phyloP scores from a whole-genome alignment of 2,329 filamentous ascomycete genomes.

The Alternaria gansuensis region DNA sequence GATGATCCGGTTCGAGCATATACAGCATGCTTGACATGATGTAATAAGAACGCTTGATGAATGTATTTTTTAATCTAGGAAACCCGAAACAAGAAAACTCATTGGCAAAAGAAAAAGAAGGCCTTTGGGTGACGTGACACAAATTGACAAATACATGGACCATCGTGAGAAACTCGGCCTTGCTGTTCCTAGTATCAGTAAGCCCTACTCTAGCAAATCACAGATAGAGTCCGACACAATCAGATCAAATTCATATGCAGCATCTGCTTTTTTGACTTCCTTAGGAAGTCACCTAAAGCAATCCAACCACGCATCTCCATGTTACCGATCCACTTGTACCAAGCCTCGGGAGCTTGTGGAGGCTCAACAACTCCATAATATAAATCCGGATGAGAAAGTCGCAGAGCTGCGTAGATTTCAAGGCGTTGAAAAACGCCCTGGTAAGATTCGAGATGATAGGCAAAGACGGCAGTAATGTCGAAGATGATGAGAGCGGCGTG shows the following conservation, averaged over 20 bases:
- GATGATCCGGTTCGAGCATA: neutral
- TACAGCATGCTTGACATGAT: neutral
- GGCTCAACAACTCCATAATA: constrained; percentile 37
- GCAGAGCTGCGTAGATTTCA: constrained; percentile 28
- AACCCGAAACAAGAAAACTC: neutral
- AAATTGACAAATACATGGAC: neutral
- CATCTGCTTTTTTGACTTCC: neutral
- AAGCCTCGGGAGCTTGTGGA: constrained; percentile 26
- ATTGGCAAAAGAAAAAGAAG: neutral
- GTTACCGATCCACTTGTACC: constrained; percentile 25
- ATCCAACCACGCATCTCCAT: constrained; percentile 40
- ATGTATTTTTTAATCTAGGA: neutral
- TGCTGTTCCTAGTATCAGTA: neutral
- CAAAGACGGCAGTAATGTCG: neutral
- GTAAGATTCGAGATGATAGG: constrained; percentile 17
- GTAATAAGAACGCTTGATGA: neutral
- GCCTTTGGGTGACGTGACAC: neutral
- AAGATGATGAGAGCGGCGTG: constrained; percentile 8
- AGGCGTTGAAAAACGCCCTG: constrained; percentile 28
- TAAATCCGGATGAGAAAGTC: constrained; percentile 38
- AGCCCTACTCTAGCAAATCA: constrained; percentile 7
- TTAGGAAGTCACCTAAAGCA: constrained; percentile 26
- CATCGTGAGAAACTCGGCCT: neutral
- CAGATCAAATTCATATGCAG: constrained; percentile 23
- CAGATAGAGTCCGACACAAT: constrained; percentile 32